These are phyloP conservation scores for Eimeria mitis DNA, from an alignment of 169 alveolate genomes.

Conservation along the genomic window DNA sequence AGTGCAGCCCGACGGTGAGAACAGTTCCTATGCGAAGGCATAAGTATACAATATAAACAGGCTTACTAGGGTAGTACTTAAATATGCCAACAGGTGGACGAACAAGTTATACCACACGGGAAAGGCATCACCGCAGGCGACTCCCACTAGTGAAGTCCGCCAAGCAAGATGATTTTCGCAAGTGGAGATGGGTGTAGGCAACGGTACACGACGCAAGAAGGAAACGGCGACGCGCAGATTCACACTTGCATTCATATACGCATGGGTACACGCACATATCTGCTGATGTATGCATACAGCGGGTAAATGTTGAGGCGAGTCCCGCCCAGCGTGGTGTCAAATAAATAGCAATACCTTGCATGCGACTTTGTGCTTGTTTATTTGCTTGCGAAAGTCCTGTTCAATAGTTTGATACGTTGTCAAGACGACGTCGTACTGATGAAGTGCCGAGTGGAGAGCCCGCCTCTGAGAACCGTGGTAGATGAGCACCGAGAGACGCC, in stretches of 20 bases:
- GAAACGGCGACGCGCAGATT: not conserved
- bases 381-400: conserved; percentile 86
- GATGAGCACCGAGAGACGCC: conserved; percentile 84
- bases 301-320: not conserved
- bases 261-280: not conserved
- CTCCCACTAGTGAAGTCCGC: not conserved
- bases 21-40: not conserved
- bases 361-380: conserved; percentile 83
- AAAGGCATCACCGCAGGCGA: not conserved
- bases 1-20: not conserved
- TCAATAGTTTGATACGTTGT: conserved; percentile 91
- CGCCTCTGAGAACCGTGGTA: conserved; percentile 88
- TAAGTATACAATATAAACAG: not conserved
- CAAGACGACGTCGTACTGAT: conserved; percentile 90
- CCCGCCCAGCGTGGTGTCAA: not conserved
- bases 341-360: conserved; percentile 80
- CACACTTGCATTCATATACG: not conserved
- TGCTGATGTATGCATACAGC: not conserved
- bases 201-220: not conserved
- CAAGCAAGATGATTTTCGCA: not conserved
- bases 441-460: conserved; percentile 86
- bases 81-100: not conserved
- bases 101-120: not conserved
- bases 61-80: not conserved
- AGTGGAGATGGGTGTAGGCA: not conserved